Evolutionary conservation across 2,329 filamentous ascomycete species (phyloP).

Genomic region (Falciphora oryzae): DNA sequence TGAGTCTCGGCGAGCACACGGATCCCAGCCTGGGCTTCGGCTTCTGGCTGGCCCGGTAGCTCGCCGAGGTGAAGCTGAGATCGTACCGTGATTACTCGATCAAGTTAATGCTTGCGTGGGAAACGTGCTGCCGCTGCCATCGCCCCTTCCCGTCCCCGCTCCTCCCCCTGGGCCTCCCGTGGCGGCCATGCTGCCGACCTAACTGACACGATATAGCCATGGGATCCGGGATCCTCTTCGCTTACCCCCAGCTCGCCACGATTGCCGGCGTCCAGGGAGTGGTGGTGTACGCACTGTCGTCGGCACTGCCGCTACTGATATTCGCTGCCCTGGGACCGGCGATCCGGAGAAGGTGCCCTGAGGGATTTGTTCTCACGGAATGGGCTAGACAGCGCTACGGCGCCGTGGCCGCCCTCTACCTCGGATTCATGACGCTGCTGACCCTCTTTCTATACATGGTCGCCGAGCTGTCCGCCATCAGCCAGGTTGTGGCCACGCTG

Average conservation of each 20-base stretch:
- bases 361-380: slow-evolving; percentile 79
- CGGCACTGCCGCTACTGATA: slow-evolving; percentile 64
- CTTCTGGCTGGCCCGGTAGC: slow-evolving; percentile 5
- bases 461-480: slow-evolving; percentile 72
- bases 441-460: slow-evolving; percentile 87
- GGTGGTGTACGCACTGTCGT: slow-evolving; percentile 68
- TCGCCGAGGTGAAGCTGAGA: slow-evolving; percentile 72
- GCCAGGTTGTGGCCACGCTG: slow-evolving; percentile 69
- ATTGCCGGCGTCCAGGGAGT: slow-evolving; percentile 75
- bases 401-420: slow-evolving; percentile 59
- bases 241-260: slow-evolving; percentile 75
- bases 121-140: slow-evolving; percentile 87
- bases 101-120: slow-evolving; percentile 99
- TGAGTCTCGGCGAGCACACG: slow-evolving; percentile 43
- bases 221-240: slow-evolving; percentile 77
- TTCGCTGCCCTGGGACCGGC: slow-evolving; percentile 72
- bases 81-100: slow-evolving; percentile 94
- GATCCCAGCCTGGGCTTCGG: neutral
- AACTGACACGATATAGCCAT: slow-evolving; percentile 49
- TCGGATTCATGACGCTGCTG: slow-evolving; percentile 72
- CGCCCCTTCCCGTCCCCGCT: slow-evolving; percentile 22
- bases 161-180: slow-evolving; percentile 18
- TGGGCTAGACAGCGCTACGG: slow-evolving; percentile 80
- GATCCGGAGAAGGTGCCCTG: slow-evolving; percentile 72
- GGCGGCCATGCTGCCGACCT: slow-evolving; percentile 10